A percentile compares a stretch with the other conserved stretches of the same genome.
phyloP scores from a whole-genome alignment of 2,329 filamentous ascomycete species.

The Peltaster fructicola region DNA sequence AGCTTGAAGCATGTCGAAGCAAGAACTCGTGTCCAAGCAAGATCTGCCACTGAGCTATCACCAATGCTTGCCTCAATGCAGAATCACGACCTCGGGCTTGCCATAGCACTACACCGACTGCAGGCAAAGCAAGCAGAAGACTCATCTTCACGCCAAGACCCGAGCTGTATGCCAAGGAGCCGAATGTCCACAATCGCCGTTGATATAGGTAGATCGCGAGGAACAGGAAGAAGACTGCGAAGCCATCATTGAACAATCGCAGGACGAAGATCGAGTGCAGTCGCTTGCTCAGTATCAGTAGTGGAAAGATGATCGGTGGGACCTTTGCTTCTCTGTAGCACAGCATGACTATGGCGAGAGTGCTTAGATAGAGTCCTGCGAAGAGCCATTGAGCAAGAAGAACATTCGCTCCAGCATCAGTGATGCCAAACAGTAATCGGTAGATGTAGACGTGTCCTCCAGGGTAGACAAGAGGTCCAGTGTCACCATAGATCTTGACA shows the following conservation, averaged over 20 bases:
- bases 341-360: conserved; percentile 58
- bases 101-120: conserved; percentile 58
- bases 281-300: conserved; percentile 77
- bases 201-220: conserved; percentile 64
- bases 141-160: conserved; percentile 95
- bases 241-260: conserved; percentile 88
- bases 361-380: conserved; percentile 57
- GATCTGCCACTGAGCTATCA: conserved; percentile 61
- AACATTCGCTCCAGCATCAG: conserved; percentile 59
- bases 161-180: conserved; percentile 53
- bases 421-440: conserved; percentile 58
- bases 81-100: conserved; percentile 50
- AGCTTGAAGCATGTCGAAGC: conserved; percentile 45
- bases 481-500: conserved; percentile 65
- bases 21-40: conserved; percentile 51
- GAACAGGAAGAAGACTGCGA: conserved; percentile 73
- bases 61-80: conserved; percentile 48
- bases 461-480: conserved; percentile 87
- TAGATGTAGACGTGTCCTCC: conserved; percentile 90
- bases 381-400: conserved; percentile 71
- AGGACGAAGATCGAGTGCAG: conserved; percentile 87
- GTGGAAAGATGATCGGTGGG: conserved; percentile 71
- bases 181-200: conserved; percentile 53
- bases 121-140: conserved; percentile 64
- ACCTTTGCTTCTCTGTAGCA: conserved; percentile 65